Percentiles rank a stretch among this genome's conserved stretches.
phyloP scores from a whole-genome alignment of 805 yeast genomes.

The Tetrapisispora phaffii region DNA sequence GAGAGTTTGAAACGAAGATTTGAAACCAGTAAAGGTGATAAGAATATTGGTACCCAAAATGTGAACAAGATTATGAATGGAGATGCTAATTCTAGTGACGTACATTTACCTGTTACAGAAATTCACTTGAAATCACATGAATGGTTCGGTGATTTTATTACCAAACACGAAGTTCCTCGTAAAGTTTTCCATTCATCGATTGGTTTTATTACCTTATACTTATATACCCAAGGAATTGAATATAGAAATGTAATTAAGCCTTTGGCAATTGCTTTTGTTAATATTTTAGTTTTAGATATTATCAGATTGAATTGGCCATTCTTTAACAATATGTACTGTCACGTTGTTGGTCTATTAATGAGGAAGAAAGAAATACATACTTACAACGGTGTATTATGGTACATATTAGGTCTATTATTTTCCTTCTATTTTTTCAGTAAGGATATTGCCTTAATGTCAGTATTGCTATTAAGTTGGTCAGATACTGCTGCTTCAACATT shows the following conservation, averaged over 20 bases:
- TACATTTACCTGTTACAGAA: constrained; percentile 25
- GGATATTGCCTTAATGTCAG: constrained; percentile 70
- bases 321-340: constrained; percentile 62
- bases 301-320: constrained; percentile 50
- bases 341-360: constrained; percentile 68
- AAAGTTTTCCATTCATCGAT: constrained; percentile 82
- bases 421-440: constrained; percentile 65
- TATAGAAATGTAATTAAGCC: constrained; percentile 51
- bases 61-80: background rate
- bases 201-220: constrained; percentile 68
- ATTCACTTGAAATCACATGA: constrained; percentile 33
- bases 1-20: background rate
- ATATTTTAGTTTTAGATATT: constrained; percentile 54
- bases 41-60: background rate
- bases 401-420: constrained; percentile 64
- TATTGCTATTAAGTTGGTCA: constrained; percentile 85
- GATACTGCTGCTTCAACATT: constrained; percentile 94
- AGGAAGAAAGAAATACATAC: constrained; percentile 66
- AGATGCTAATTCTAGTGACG: constrained; percentile 10
- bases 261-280: constrained; percentile 43
- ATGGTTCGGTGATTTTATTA: constrained; percentile 43
- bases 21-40: background rate
- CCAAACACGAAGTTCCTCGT: constrained; percentile 82
- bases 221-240: constrained; percentile 46
- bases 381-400: constrained; percentile 84